A percentile compares a stretch with the other conserved stretches of the same genome.
phyloP scores from a whole-genome alignment of 2,329 filamentous ascomycete genomes.

The Sclerotinia glacialis region DNA sequence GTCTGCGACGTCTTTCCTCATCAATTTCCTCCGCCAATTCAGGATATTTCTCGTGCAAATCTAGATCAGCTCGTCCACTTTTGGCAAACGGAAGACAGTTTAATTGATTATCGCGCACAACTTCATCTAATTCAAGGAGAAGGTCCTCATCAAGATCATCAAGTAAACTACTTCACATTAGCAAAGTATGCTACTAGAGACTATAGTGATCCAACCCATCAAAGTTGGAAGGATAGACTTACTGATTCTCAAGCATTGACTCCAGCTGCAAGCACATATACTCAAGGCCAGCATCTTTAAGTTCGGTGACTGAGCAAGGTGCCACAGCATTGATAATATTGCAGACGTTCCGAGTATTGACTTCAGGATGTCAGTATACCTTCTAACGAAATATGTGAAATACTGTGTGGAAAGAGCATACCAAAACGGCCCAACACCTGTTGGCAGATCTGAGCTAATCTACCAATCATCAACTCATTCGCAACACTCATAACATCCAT shows the following conservation, averaged over 20 bases:
- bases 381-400: not conserved
- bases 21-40: slow-evolving; percentile 56
- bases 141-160: slow-evolving; percentile 83
- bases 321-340: slow-evolving; percentile 82
- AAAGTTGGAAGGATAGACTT: not conserved
- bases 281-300: slow-evolving; percentile 84
- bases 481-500: slow-evolving; percentile 87
- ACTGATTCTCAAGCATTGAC: slow-evolving; percentile 82
- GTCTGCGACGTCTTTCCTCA: slow-evolving; percentile 64
- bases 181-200: not conserved
- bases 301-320: slow-evolving; percentile 76
- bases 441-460: slow-evolving; percentile 87
- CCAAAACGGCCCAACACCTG: slow-evolving; percentile 75
- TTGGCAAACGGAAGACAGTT: slow-evolving; percentile 73
- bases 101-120: slow-evolving; percentile 80
- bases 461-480: slow-evolving; percentile 93
- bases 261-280: slow-evolving; percentile 92
- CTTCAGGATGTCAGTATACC: slow-evolving; percentile 41
- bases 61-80: slow-evolving; percentile 66
- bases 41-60: slow-evolving; percentile 55
- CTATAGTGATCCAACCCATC: not conserved
- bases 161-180: slow-evolving; percentile 50
- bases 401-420: slow-evolving; percentile 39
- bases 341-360: slow-evolving; percentile 82
- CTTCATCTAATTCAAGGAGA: slow-evolving; percentile 73